Conservation (phyloP, 495 filamentous ascomycete species). For the Bacidia rubella region DNA sequence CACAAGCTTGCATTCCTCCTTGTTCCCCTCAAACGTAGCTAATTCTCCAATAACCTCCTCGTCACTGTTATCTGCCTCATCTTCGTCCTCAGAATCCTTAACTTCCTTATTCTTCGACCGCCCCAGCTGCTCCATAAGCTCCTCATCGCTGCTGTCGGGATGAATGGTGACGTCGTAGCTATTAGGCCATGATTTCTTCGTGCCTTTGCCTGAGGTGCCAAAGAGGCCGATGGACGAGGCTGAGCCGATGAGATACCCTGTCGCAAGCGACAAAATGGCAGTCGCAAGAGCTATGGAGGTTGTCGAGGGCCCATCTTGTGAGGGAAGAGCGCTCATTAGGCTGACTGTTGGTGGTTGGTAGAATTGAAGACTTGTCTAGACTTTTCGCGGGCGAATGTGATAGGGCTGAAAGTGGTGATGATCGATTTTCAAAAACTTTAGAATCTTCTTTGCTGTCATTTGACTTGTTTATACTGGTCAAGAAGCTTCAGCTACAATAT, state of each 20-base stretch:
- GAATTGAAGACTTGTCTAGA: conserved; percentile 28
- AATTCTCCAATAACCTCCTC: conserved; percentile 29
- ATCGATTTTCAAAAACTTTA: conserved; percentile 7
- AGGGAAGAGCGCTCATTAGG: conserved; percentile 15
- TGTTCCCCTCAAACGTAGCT: conserved; percentile 33
- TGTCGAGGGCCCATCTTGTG: conserved; percentile 32
- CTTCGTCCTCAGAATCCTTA: conserved; percentile 10
- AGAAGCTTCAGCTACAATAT: too few relatives aligned
- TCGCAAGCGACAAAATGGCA: conserved; percentile 47
- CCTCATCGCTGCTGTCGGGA: conserved; percentile 32
- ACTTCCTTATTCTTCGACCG: conserved; percentile 1
- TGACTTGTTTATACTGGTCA: too few relatives aligned
- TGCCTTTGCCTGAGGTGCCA: conserved; percentile 9
- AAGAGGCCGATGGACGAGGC: conserved; percentile 36
- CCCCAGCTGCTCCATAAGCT: conserved; percentile 16
- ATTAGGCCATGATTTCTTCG: conserved; percentile 34
- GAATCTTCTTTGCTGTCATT: not conserved
- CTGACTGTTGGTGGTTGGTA: conserved; percentile 57
- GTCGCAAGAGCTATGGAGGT: conserved; percentile 46
- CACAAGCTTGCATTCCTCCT: conserved; percentile 87
- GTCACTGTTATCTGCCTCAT: conserved; percentile 1
- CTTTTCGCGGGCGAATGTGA: too few relatives aligned
- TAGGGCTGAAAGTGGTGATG: conserved; percentile 33
- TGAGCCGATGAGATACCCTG: conserved; percentile 52
- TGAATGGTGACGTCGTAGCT: conserved; percentile 39